Conservation (phyloP, 495 filamentous ascomycete species). For the Aspergillus bertholletiae region DNA sequence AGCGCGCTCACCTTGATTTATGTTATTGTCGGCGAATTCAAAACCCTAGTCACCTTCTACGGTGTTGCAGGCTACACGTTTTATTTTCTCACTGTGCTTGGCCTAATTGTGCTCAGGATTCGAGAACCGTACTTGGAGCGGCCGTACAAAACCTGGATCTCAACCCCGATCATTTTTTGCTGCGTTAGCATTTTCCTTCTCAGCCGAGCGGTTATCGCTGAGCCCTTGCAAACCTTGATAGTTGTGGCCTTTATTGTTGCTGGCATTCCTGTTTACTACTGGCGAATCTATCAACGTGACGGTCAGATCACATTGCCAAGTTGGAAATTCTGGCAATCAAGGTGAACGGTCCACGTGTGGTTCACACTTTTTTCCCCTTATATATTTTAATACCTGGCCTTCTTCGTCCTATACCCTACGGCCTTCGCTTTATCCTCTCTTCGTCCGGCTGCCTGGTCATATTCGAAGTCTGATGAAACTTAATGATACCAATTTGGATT, state of each 20-base stretch:
- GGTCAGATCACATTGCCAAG: conserved; percentile 43
- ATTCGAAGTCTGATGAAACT: conserved; percentile 8
- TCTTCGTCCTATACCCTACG: neutral
- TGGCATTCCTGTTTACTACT: conserved; percentile 85
- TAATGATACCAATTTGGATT: conserved; percentile 35
- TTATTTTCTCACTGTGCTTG: conserved; percentile 93
- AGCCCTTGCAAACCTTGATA: conserved; percentile 83
- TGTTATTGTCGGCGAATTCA: conserved; percentile 83
- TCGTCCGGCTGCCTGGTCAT: neutral
- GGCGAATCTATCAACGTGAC: conserved; percentile 64
- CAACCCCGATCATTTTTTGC: conserved; percentile 95
- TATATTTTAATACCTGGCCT: neutral
- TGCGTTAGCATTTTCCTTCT: conserved; percentile 93
- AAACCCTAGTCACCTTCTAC: conserved; percentile 91
- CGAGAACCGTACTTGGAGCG: conserved; percentile 82
- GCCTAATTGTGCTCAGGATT: conserved; percentile 86
- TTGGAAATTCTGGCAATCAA: conserved; percentile 60
- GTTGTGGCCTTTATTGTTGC: conserved; percentile 79
- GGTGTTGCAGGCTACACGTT: conserved; percentile 95
- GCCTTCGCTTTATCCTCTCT: neutral
- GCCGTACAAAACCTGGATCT: conserved; percentile 93
- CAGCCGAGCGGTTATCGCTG: conserved; percentile 78
- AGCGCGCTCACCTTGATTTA: conserved; percentile 66
- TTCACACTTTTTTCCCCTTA: neutral
- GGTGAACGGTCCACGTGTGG: conserved; percentile 16